These are phyloP conservation scores for Ophiostoma australiae DNA, from an alignment of 2,329 filamentous ascomycete species.

Conservation along the genomic window DNA sequence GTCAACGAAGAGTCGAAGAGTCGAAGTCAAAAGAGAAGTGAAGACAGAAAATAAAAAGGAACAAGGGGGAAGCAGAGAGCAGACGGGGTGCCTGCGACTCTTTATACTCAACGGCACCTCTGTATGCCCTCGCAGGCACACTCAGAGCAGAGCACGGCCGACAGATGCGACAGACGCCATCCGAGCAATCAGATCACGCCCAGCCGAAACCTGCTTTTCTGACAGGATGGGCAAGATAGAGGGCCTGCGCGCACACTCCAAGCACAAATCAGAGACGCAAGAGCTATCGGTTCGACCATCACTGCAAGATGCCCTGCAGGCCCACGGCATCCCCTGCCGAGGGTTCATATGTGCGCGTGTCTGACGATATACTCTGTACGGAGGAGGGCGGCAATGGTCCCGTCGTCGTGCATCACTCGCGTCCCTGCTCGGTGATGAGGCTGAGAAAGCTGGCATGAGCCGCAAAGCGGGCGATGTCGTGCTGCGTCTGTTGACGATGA, in stretches of 20 bases:
- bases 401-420: neutral
- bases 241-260: neutral
- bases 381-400: neutral
- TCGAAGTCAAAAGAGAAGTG: neutral
- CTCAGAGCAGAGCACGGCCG: neutral
- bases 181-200: neutral
- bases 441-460: neutral
- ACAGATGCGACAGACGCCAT: neutral
- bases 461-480: neutral
- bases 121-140: neutral
- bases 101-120: conserved; percentile 6
- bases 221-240: neutral
- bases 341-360: neutral
- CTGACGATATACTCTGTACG: neutral
- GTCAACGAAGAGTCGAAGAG: neutral
- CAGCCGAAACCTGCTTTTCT: neutral
- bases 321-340: neutral
- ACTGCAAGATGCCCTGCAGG: neutral
- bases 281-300: neutral
- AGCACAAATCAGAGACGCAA: neutral
- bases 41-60: neutral
- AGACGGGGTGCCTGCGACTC: neutral
- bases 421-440: neutral
- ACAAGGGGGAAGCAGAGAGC: neutral
- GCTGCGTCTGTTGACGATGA: neutral